These are phyloP conservation scores for Ensete glaucum DNA, from an alignment of 176 grass and related monocot genomes.

Conservation along the genomic window DNA sequence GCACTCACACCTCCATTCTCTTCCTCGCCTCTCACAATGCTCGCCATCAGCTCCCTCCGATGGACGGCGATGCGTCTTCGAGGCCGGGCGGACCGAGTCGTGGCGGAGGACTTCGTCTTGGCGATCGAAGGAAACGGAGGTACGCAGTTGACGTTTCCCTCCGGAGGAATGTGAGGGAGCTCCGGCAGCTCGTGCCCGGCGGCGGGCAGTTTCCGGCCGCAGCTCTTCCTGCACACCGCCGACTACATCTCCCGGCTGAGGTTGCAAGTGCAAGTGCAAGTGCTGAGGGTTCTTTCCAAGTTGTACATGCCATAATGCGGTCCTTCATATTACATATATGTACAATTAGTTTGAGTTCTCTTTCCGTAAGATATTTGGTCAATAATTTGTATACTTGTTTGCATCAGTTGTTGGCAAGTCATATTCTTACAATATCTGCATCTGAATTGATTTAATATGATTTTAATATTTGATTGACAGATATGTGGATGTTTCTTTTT, in stretches of 20 bases:
- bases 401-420: too few relatives aligned
- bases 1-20: conserved; percentile 3
- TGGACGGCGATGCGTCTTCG: too few relatives aligned
- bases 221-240: conserved; percentile 54
- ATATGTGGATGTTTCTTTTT: too few relatives aligned
- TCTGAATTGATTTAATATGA: too few relatives aligned
- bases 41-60: too few relatives aligned
- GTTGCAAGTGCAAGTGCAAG: conserved; percentile 41
- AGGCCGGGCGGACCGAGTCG: background rate
- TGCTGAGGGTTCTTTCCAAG: conserved; percentile 57
- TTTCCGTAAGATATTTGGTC: too few relatives aligned
- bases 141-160: conserved; percentile 12
- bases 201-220: conserved; percentile 39
- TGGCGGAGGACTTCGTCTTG: conserved; percentile 16
- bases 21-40: background rate
- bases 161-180: conserved; percentile 59
- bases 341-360: too few relatives aligned
- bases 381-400: too few relatives aligned
- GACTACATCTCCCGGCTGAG: conserved; percentile 66
- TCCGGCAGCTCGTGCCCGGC: conserved; percentile 73
- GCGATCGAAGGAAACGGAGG: background rate
- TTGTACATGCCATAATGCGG: conserved; percentile 25
- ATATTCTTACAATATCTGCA: too few relatives aligned
- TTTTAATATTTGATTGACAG: too few relatives aligned
- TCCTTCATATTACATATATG: too few relatives aligned